Conservation (phyloP, 169 alveolate species). For the Babesia ovata region DNA sequence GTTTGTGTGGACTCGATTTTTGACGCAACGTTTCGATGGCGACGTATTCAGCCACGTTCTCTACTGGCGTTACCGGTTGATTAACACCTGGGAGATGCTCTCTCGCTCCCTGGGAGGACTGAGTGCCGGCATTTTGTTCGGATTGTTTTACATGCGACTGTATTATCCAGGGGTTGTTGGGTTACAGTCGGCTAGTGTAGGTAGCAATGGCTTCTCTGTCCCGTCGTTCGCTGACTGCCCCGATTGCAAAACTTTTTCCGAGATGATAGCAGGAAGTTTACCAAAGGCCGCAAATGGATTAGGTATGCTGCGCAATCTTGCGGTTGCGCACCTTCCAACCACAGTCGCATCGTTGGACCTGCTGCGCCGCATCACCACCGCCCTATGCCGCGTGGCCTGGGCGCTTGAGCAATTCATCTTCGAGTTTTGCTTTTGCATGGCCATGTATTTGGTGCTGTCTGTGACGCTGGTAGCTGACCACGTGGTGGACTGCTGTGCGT, state of each 20-base stretch:
- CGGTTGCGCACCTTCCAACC: background rate
- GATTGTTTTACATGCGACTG: slow-evolving; percentile 4
- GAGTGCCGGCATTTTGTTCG: slow-evolving; percentile 40
- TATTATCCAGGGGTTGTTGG: background rate
- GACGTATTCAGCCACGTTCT: slow-evolving; percentile 61
- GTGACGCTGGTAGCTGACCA: slow-evolving; percentile 11
- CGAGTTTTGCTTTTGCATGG: slow-evolving; percentile 45
- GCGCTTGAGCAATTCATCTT: slow-evolving; percentile 49
- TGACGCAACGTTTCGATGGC: slow-evolving; percentile 55
- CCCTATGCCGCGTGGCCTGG: slow-evolving; percentile 4
- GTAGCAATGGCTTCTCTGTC: background rate
- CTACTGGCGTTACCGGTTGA: slow-evolving; percentile 51
- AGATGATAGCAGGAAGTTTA: background rate
- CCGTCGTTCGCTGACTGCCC: background rate
- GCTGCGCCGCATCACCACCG: background rate
- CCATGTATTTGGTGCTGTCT: slow-evolving; percentile 25
- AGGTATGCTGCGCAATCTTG: too few relatives aligned
- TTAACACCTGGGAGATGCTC: slow-evolving; percentile 49
- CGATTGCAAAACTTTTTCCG: slow-evolving; percentile 14
- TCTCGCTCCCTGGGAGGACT: slow-evolving; percentile 47
- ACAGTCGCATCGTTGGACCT: background rate
- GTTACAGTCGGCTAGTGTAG: background rate
- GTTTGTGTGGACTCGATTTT: slow-evolving; percentile 21
- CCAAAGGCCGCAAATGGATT: background rate
- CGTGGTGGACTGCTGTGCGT: slow-evolving; percentile 1